Percentiles rank a stretch among this genome's conserved stretches.
These are phyloP conservation scores for Petunia secreta DNA, from an alignment of 257 asterid species.

Conservation along the genomic window DNA sequence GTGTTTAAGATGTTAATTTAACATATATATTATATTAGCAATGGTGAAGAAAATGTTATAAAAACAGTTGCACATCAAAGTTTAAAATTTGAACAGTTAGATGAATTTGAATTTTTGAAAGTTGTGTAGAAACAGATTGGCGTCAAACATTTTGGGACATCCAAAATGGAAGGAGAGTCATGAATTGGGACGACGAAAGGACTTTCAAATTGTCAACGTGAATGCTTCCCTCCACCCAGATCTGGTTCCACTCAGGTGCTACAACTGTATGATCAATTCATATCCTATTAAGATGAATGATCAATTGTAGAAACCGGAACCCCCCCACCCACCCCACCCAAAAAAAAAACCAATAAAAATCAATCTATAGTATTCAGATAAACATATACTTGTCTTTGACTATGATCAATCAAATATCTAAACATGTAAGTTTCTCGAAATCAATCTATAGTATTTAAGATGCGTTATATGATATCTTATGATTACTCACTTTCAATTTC, in stretches of 20 bases:
- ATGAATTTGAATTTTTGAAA: not conserved
- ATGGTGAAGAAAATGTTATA: not conserved
- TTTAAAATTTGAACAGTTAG: not conserved
- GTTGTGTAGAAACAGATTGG: not conserved
- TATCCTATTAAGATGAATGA: not conserved
- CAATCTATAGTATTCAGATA: not conserved
- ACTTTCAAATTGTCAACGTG: not conserved
- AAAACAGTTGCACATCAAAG: not conserved
- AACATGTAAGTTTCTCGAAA: not conserved
- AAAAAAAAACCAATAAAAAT: not conserved
- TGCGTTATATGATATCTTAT: not conserved
- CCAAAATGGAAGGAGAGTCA: not conserved
- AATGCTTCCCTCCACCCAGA: not conserved
- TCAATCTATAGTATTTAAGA: not conserved
- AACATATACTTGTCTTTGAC: not conserved
- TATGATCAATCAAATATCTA: conserved; percentile 7
- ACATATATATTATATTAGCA: not conserved
- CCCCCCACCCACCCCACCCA: too few species aligned
- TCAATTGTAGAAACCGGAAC: not conserved
- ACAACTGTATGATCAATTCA: not conserved
- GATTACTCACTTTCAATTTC: not conserved
- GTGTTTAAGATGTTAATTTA: not conserved
- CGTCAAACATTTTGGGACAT: not conserved
- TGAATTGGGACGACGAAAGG: not conserved
- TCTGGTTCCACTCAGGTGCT: not conserved